Base-by-base conservation (phyloP, 257 asterid species). In the Scutellaria baicalensis region DNA sequence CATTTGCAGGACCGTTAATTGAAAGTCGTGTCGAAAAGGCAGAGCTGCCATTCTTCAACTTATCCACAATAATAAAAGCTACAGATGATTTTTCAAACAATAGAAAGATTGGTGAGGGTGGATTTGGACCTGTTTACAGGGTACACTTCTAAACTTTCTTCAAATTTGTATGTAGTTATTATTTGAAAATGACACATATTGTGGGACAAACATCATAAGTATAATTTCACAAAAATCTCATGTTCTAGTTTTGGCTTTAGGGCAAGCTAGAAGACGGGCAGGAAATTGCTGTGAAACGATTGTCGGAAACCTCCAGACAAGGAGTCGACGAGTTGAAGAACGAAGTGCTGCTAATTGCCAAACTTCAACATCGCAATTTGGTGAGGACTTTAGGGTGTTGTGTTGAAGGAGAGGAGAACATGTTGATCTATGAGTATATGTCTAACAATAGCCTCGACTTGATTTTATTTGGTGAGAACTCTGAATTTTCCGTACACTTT, bases 361-460 rank as follows among this genome's bases (percentile, higher is more conserved):
- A 70, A 33, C 68, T 70, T 48, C 75, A 70, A 18, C 75, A 70
- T 35, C 61, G 75, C 1, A 70, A 70, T 48, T n/a, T 59, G 16
- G 75, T 70, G 51, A 70, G 75, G 68, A 59, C 52, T 2, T 17
- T 70, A 36, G 75, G 68, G 0, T 70, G 20, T 13, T 70, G 61
- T 20, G 43, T 23, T 9, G 68, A 70, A 9, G 68, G 68, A 59
- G 33, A 59, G 2, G 75, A 70, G 67, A 58, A 9, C 31, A 70
- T 70, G 75, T 33, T 70, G 68, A 70, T 70, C 49, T 70, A 70
- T 12, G 75, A 70, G n/a, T 70, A 59, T 51, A 59, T 70, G 75
- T 61, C 75, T 36, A 70, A 70, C 16, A 59, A 12, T 12, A 70
- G 75, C 13, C 75, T 70, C 1, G 68, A 70, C 31, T 48, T 47